Base-by-base conservation (phyloP, 2,329 filamentous ascomycete species). In the Ascochyta clinopodiicola region DNA sequence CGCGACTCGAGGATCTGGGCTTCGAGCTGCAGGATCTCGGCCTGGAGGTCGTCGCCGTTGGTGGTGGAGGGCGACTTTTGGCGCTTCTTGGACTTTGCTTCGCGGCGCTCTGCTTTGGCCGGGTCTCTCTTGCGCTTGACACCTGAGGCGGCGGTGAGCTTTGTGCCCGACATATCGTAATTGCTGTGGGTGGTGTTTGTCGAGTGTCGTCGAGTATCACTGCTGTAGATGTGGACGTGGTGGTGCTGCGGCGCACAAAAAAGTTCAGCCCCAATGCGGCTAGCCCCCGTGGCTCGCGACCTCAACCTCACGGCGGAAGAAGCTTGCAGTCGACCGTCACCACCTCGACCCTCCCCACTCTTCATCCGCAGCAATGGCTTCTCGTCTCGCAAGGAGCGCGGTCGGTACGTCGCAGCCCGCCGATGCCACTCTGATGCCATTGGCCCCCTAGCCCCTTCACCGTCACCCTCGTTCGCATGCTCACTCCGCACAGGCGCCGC, bases 351-450 rank as follows among this genome's bases (percentile, higher is more conserved):
- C 69, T 77, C 71, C 67, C 70, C 71, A 69, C 72, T 56, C 72
- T 73, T 63, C 73, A 76, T 77, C 74, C 61, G 44, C 85, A 80
- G 90, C 84, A 90, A 98, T 98, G 94, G 94, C 94, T 86, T 96
- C 92, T 82, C 92, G 93, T 86, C 86, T 98, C 84, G 92, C 89
- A 86, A 92, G 91, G 87, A 93, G 88, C 86, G 92, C 92, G 83
- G 84, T 94, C 82, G 91, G 94, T 98, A 88, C 80, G 92, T 88
- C 67, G 44, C 57, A 59, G 56, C 58, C 59, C 48, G 32, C 57
- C 47, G 59, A 69, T 60, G 58, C 38, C n/a, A 21, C 45, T 59
- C 37, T 61, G 59, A 68, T 70, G 70, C 75, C 76, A 80, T 81
- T 79, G 78, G 68, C 62, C 64, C 60, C 42, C 52, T 17, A 59